phyloP scores from a whole-genome alignment of 2,329 filamentous ascomycete genomes.

The Talaromyces sp. region DNA sequence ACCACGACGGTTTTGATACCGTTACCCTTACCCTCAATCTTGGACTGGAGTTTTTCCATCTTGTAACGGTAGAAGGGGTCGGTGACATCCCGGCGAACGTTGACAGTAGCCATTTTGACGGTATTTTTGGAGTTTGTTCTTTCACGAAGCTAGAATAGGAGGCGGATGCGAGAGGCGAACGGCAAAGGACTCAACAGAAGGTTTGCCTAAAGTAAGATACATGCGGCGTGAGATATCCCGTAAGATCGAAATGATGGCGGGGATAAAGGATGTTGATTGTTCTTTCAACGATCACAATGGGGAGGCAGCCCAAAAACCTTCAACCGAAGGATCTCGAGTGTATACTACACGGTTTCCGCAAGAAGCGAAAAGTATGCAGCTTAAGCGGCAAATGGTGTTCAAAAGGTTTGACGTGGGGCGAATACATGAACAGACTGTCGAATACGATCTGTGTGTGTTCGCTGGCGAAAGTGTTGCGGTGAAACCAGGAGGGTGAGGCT shows the following conservation, averaged over 20 bases:
- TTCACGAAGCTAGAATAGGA: constrained; percentile 24
- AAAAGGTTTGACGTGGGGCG: constrained; percentile 91
- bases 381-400: constrained; percentile 88
- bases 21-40: constrained; percentile 99
- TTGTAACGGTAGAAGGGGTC: constrained; percentile 99
- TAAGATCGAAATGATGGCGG: constrained; percentile 13
- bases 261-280: constrained; percentile 31
- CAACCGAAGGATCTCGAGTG: constrained; percentile 92
- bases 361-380: constrained; percentile 96
- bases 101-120: constrained; percentile 91
- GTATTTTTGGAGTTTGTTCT: constrained; percentile 24
- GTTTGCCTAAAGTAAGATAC: constrained; percentile 50
- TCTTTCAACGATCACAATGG: constrained; percentile 27
- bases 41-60: constrained; percentile 98
- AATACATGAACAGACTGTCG: constrained; percentile 86
- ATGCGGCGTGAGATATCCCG: constrained; percentile 45
- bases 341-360: constrained; percentile 87
- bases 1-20: constrained; percentile 99
- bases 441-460: constrained; percentile 28
- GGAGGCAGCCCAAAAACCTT: constrained; percentile 33
- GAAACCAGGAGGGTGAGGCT: not conserved
- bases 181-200: constrained; percentile 40
- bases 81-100: constrained; percentile 95
- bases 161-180: constrained; percentile 26
- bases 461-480: constrained; percentile 21